Percentiles rank a stretch among this genome's conserved stretches.
These are phyloP conservation scores for Anthracocystis walkeri DNA, from an alignment of 1,284 basidiomycete genomes.

Conservation along the genomic window DNA sequence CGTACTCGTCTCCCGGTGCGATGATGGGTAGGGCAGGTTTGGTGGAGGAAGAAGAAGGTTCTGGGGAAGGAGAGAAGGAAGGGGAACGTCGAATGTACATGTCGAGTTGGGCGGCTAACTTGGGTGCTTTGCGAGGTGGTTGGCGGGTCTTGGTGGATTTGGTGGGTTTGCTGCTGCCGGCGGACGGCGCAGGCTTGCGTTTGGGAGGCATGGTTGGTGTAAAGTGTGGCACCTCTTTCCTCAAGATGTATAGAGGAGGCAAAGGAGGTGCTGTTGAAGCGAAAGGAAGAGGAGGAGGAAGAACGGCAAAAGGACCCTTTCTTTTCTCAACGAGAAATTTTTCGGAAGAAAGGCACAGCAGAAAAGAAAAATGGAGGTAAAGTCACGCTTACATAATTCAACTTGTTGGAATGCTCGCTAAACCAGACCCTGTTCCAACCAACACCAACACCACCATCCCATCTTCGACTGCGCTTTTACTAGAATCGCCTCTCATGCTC, in stretches of 20 bases:
- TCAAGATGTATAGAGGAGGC: neutral
- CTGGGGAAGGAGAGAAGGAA: no score
- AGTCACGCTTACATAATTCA: constrained; percentile 36
- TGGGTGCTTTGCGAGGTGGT: constrained; percentile 15
- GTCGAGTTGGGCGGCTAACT: constrained; percentile 30
- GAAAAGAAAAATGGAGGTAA: neutral
- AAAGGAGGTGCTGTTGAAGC: neutral
- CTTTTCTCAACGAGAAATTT: neutral
- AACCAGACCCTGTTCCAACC: no score
- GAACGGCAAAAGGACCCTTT: constrained; percentile 11
- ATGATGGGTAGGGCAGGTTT: neutral
- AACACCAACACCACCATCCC: no score
- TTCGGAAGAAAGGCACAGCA: neutral
- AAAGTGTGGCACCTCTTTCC: neutral
- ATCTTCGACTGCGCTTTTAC: no score
- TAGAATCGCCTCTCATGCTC: no score
- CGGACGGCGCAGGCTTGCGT: constrained; percentile 26
- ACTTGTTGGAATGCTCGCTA: neutral
- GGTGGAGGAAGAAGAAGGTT: neutral
- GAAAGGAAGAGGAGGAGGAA: neutral
- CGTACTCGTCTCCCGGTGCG: constrained; percentile 10
- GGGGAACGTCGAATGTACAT: constrained; percentile 40
- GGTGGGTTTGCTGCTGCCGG: constrained; percentile 3
- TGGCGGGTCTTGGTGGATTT: neutral
- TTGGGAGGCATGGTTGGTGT: constrained; percentile 27